Conservation (phyloP, 2,329 filamentous ascomycete species). For the Aureobasidium leucospermi region DNA sequence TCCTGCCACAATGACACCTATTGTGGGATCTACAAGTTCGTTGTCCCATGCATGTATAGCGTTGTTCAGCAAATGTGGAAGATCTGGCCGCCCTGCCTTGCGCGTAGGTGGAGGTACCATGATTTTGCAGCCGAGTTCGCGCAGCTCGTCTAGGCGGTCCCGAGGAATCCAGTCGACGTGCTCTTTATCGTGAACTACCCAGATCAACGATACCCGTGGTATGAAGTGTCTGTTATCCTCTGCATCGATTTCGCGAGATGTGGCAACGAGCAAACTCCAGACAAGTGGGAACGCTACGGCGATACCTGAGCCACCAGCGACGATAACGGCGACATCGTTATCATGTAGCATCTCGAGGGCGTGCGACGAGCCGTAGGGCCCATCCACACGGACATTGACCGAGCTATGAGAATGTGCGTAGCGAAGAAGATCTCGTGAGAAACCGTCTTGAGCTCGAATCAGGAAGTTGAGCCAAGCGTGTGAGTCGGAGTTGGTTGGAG, state of each 20-base stretch:
- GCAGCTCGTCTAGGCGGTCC: slow-evolving; percentile 43
- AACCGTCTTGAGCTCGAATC: slow-evolving; percentile 54
- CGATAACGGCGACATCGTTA: slow-evolving; percentile 44
- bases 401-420: slow-evolving; percentile 41
- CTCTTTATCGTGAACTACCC: slow-evolving; percentile 49
- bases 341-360: slow-evolving; percentile 47
- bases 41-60: slow-evolving; percentile 25
- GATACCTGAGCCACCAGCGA: slow-evolving; percentile 59
- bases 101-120: slow-evolving; percentile 49
- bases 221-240: slow-evolving; percentile 15
- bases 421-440: slow-evolving; percentile 49
- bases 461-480: slow-evolving; percentile 51
- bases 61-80: slow-evolving; percentile 36
- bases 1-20: slow-evolving; percentile 53
- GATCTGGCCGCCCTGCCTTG: slow-evolving; percentile 48
- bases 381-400: slow-evolving; percentile 50
- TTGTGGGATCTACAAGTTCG: slow-evolving; percentile 23
- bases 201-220: slow-evolving; percentile 46
- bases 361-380: slow-evolving; percentile 55
- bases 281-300: slow-evolving; percentile 56
- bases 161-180: slow-evolving; percentile 50
- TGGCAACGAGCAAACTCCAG: slow-evolving; percentile 35
- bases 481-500: slow-evolving; percentile 33
- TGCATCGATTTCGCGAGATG: slow-evolving; percentile 20
- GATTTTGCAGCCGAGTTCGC: slow-evolving; percentile 44